Evolutionary conservation across 2,329 filamentous ascomycete species (phyloP).

Genomic region (Passalora sequoiae): DNA sequence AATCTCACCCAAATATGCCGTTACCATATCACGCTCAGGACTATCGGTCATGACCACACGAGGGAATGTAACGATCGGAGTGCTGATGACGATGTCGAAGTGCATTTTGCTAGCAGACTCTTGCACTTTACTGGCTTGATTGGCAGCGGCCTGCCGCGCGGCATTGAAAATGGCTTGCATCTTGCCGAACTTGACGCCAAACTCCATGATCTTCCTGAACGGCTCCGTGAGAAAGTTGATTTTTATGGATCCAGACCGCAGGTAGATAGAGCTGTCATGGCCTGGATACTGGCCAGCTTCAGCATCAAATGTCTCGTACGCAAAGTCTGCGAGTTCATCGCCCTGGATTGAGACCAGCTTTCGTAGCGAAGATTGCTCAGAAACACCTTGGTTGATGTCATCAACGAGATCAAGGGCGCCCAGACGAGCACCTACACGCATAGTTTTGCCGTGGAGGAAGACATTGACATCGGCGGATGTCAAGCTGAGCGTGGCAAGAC

Average conservation of each 20-base stretch:
- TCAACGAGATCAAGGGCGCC: conserved; percentile 86
- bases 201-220: conserved; percentile 96
- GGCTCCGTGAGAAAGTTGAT: conserved; percentile 96
- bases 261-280: conserved; percentile 84
- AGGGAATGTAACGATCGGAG: conserved; percentile 93
- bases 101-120: conserved; percentile 85
- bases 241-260: conserved; percentile 91
- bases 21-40: conserved; percentile 73
- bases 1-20: conserved; percentile 92
- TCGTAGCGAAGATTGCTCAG: conserved; percentile 72
- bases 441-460: conserved; percentile 76
- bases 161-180: conserved; percentile 99
- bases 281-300: conserved; percentile 76
- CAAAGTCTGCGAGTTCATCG: conserved; percentile 91
- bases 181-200: conserved; percentile 96
- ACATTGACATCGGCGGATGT: conserved; percentile 89
- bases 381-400: conserved; percentile 86
- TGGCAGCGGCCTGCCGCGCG: conserved; percentile 86
- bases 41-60: conserved; percentile 65
- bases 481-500: conserved; percentile 85
- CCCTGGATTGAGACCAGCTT: conserved; percentile 92
- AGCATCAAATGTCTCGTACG: conserved; percentile 90
- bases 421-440: conserved; percentile 80
- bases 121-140: conserved; percentile 88
- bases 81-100: conserved; percentile 89